Percentiles rank a stretch among this genome's conserved stretches.
Evolutionary conservation across 176 grass and related monocot genomes (phyloP).

Genomic region (Cenchrus fungigraminus): DNA sequence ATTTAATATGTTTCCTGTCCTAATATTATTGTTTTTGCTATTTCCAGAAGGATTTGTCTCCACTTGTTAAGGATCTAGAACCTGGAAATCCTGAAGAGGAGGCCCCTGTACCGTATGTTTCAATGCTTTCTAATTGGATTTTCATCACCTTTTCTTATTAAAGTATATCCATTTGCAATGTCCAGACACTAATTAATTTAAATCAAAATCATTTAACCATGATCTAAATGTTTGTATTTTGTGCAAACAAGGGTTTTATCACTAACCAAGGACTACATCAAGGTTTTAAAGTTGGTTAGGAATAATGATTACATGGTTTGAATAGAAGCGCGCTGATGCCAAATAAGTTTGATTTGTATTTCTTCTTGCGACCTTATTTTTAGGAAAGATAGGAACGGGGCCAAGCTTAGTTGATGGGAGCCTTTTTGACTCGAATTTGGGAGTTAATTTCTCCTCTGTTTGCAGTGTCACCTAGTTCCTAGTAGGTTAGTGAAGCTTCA

Average conservation of each 20-base stretch:
- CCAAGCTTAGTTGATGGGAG: not conserved
- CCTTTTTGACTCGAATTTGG: not conserved
- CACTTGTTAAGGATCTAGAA: slow-evolving; percentile 85
- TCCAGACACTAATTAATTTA: not conserved
- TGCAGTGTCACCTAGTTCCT: not conserved
- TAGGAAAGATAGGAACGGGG: not conserved
- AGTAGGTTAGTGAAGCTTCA: too few species aligned
- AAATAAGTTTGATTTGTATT: slow-evolving; percentile 7
- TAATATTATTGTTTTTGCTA: slow-evolving; percentile 46
- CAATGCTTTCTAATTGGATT: not conserved
- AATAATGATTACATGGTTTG: slow-evolving; percentile 1
- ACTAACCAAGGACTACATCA: not conserved
- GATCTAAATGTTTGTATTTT: slow-evolving; percentile 16
- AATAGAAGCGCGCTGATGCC: not conserved
- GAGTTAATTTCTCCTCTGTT: not conserved
- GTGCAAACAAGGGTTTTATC: not conserved
- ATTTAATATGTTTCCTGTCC: not conserved
- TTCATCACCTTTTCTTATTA: slow-evolving; percentile 1
- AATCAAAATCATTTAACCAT: slow-evolving; percentile 16
- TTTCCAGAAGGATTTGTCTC: slow-evolving; percentile 89
- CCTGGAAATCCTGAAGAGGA: slow-evolving; percentile 82
- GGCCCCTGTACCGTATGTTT: slow-evolving; percentile 76
- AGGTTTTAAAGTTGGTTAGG: not conserved
- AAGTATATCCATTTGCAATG: slow-evolving; percentile 15
- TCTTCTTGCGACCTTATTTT: not conserved